Evolutionary conservation across 805 yeast species (phyloP).

Genomic region (Candida ulmi): DNA sequence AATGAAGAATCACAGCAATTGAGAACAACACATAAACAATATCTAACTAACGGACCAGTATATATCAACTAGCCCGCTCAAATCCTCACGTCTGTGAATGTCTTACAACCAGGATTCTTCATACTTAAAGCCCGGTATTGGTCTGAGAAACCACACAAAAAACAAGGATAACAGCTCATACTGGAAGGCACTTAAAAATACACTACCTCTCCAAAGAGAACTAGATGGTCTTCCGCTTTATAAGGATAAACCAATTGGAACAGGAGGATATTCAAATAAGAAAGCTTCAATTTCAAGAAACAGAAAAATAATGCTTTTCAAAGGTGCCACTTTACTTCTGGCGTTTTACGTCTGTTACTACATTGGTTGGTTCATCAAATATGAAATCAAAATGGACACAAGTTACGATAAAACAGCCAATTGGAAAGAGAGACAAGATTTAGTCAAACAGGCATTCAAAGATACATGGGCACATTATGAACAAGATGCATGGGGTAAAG

Average conservation of each 20-base stretch:
- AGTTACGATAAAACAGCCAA: constrained; percentile 5
- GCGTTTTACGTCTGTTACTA: constrained; percentile 36
- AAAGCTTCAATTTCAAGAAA: constrained; percentile 6
- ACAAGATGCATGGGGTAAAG: constrained; percentile 78
- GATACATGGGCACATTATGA: constrained; percentile 77
- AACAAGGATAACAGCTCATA: constrained; percentile 6
- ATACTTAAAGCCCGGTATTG: constrained; percentile 7
- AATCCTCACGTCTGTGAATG: too few relatives aligned
- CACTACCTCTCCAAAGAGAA: constrained; percentile 2
- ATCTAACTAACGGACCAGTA: too few relatives aligned
- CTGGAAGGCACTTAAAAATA: constrained; percentile 18
- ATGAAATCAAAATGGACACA: constrained; percentile 7
- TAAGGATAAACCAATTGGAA: constrained; percentile 43
- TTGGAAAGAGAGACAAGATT: constrained; percentile 32
- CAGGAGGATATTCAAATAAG: constrained; percentile 8
- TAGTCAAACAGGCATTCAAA: constrained; percentile 60
- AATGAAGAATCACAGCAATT: too few relatives aligned
- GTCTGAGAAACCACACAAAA: constrained; percentile 8
- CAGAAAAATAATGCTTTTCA: constrained; percentile 33
- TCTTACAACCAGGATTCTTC: too few relatives aligned
- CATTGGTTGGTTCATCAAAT: constrained; percentile 21
- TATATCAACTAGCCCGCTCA: too few relatives aligned
- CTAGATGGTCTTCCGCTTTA: constrained; percentile 35
- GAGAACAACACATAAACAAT: too few relatives aligned
- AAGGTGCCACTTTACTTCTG: constrained; percentile 35